Evolutionary conservation across 176 grass and related monocot species (phyloP).

Genomic region (Tuctoria greenei): DNA sequence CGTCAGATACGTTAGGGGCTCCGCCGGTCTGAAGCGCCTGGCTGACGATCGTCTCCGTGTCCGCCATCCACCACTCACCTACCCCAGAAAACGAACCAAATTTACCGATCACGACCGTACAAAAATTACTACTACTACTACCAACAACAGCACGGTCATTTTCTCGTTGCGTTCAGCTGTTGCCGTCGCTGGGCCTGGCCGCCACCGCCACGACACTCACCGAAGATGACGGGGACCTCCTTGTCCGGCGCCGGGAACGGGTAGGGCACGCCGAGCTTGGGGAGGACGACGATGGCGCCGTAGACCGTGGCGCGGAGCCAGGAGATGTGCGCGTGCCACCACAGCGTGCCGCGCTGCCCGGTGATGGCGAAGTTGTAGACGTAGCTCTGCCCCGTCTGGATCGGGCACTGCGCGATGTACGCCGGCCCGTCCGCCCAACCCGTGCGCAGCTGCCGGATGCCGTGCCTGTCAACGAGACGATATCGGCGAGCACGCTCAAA

Average conservation of each 20-base stretch:
- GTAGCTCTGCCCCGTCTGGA: conserved; percentile 66
- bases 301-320: conserved; percentile 75
- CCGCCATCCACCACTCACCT: conserved; percentile 71
- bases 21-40: conserved; percentile 40
- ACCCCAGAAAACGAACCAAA: neutral
- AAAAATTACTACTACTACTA: neutral
- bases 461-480: conserved; percentile 49
- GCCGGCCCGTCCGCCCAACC: conserved; percentile 79
- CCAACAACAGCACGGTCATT: neutral
- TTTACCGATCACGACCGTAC: neutral
- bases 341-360: conserved; percentile 77
- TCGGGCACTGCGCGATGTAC: conserved; percentile 86
- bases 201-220: conserved; percentile 2
- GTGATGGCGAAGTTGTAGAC: conserved; percentile 76
- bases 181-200: neutral
- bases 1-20: conserved; percentile 60
- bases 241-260: conserved; percentile 62
- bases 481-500: neutral
- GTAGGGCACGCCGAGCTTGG: conserved; percentile 63
- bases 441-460: conserved; percentile 64
- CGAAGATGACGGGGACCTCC: conserved; percentile 71
- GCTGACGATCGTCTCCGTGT: conserved; percentile 42
- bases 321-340: conserved; percentile 85
- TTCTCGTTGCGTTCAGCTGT: conserved; percentile 6
- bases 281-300: conserved; percentile 69